phyloP scores from a whole-genome alignment of 1,284 basidiomycete genomes.

The Sphagnurus paluster region DNA sequence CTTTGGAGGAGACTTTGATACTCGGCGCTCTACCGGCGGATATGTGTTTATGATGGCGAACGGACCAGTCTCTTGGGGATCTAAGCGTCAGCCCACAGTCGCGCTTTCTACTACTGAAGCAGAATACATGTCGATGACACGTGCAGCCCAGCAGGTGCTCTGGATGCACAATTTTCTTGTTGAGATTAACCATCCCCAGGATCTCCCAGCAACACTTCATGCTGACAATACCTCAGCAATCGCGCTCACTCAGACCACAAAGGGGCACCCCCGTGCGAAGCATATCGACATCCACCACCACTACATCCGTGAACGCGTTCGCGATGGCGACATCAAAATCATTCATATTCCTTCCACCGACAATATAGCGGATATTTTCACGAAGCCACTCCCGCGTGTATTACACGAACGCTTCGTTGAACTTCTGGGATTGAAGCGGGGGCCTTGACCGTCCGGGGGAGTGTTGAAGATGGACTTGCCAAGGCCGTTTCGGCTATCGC shows the following conservation, averaged over 20 bases:
- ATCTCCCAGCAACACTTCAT: constrained; percentile 23
- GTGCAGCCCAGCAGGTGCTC: constrained; percentile 26
- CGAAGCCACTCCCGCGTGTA: constrained; percentile 32
- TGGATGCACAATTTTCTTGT: constrained; percentile 32
- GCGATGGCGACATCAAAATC: constrained; percentile 26
- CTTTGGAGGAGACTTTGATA: constrained; percentile 27
- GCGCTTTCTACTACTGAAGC: too few species aligned
- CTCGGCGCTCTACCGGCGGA: constrained; percentile 28
- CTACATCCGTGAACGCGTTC: too few species aligned
- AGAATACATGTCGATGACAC: constrained; percentile 34
- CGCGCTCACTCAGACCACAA: constrained; percentile 31
- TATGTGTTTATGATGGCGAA: constrained; percentile 30
- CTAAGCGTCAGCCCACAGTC: constrained; percentile 29
- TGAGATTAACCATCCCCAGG: constrained; percentile 24
- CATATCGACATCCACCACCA: constrained; percentile 44
- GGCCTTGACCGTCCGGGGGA: constrained; percentile 1
- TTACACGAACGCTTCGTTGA: not conserved
- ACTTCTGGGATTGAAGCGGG: not conserved
- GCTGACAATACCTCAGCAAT: constrained; percentile 40
- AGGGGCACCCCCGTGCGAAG: constrained; percentile 32
- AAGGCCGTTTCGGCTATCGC: too few species aligned
- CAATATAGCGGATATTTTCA: constrained; percentile 41
- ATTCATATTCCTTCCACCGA: constrained; percentile 14
- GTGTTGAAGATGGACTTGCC: constrained; percentile 2
- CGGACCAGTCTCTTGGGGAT: constrained; percentile 30